Conservation (phyloP, 2,329 filamentous ascomycete species). For the Nigrospora osmanthi region DNA sequence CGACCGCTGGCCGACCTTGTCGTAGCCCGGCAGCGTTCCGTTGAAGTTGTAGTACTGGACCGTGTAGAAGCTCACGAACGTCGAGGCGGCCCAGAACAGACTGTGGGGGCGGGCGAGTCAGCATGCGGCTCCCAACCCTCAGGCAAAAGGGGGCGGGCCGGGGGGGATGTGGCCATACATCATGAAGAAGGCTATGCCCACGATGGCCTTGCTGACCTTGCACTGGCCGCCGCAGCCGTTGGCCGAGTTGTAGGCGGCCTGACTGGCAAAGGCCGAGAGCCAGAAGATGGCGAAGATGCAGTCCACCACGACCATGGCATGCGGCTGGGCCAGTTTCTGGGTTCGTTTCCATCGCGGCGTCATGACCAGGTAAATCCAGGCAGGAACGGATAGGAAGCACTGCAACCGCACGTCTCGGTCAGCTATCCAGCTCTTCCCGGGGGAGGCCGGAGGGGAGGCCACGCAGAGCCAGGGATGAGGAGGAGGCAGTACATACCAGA, state of each 20-base stretch:
- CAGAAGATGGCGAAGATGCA: slow-evolving; percentile 51
- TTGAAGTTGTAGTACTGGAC: slow-evolving; percentile 55
- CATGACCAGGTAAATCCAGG: slow-evolving; percentile 58
- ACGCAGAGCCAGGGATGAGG: neutral
- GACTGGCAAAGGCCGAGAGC: slow-evolving; percentile 59
- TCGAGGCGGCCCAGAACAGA: slow-evolving; percentile 45
- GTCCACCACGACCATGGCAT: slow-evolving; percentile 53
- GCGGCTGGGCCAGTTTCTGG: slow-evolving; percentile 52
- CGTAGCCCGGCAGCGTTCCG: slow-evolving; percentile 54
- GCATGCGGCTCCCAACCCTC: neutral
- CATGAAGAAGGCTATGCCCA: slow-evolving; percentile 54
- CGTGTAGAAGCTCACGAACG: slow-evolving; percentile 51
- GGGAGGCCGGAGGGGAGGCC: too few relatives aligned
- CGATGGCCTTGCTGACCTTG: slow-evolving; percentile 53
- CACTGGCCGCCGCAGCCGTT: slow-evolving; percentile 49
- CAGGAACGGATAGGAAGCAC: slow-evolving; percentile 58
- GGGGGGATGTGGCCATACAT: slow-evolving; percentile 39
- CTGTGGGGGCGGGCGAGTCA: slow-evolving; percentile 25
- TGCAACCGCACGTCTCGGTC: slow-evolving; percentile 18
- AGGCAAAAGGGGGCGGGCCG: too few relatives aligned
- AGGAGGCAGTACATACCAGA: slow-evolving; percentile 37
- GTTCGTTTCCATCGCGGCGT: slow-evolving; percentile 56
- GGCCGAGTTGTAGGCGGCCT: slow-evolving; percentile 55
- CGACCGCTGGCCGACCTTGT: slow-evolving; percentile 29
- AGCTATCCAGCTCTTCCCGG: neutral